phyloP scores from a whole-genome alignment of 768 basidiomycete species.

The Russula griseocarnosa region DNA sequence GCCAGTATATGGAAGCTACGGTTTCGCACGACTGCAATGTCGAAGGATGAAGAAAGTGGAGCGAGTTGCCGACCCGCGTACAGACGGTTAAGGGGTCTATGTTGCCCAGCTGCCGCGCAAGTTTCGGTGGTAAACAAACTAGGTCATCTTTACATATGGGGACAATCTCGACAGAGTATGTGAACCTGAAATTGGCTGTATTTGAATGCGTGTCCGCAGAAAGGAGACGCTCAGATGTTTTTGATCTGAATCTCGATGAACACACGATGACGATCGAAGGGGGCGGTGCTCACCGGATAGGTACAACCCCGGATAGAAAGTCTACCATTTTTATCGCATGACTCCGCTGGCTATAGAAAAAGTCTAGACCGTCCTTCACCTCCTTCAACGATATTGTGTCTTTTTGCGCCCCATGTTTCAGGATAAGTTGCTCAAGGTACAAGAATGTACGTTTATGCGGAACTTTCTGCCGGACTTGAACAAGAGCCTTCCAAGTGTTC shows the following conservation, averaged over 20 bases:
- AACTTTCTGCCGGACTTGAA: conserved; percentile 99
- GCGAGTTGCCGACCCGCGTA: conserved; percentile 84
- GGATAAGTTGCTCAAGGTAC: conserved; percentile 93
- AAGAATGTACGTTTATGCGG: conserved; percentile 97
- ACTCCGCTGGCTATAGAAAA: conserved; percentile 88
- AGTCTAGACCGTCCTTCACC: conserved; percentile 91
- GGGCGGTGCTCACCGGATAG: conserved; percentile 61
- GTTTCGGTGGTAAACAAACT: conserved; percentile 80
- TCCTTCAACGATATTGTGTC: conserved; percentile 93
- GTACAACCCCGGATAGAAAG: conserved; percentile 83
- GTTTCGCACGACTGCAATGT: conserved; percentile 85
- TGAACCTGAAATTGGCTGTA: conserved; percentile 95
- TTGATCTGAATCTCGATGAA: conserved; percentile 52
- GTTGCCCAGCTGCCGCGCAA: conserved; percentile 79
- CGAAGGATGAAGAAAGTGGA: conserved; percentile 86
- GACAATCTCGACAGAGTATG: conserved; percentile 95
- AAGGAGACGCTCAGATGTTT: conserved; percentile 90
- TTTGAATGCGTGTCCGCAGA: conserved; percentile 88
- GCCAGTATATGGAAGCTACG: conserved; percentile 78
- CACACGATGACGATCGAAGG: neutral
- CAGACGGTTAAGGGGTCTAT: conserved; percentile 87
- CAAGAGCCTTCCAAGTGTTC: conserved; percentile 97
- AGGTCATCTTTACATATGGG: conserved; percentile 98
- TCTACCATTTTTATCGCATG: conserved; percentile 97
- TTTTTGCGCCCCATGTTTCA: conserved; percentile 95